Evolutionary conservation across 2,329 filamentous ascomycete species (phyloP), one percentile per base, ranked within the genome.

Genomic region (Calonectria hawksworthii): DNA sequence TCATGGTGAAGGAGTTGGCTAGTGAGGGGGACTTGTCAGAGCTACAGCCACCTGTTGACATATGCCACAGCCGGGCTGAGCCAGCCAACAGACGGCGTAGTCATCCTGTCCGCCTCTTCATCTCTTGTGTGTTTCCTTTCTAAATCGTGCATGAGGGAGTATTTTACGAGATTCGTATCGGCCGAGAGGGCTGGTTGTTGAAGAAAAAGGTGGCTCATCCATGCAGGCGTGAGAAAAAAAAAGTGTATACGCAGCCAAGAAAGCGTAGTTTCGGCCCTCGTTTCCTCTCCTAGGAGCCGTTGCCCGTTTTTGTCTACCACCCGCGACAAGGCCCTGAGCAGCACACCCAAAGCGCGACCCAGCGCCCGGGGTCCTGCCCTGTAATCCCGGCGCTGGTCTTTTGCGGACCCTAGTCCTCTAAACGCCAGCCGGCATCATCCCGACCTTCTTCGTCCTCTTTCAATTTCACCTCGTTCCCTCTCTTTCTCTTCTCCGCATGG

Each of bases 351-450:
- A 56, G 61, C 28, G 41, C 36, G 50, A 51, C 26, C 44, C 54
- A 51, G 65, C 50, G 34, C 5, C 71, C 54, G 71, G 71, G 65
- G 56, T 38, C n/a, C 36, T 50, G 64, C 59, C 71, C 51, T 66
- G 59, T n/a, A 26, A 13, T 26, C 67, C 56, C 38, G 56, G 56
- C 16, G 38, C 56, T 23, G 34, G 32, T 63, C 56, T 38, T 23
- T 26, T 34, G 56, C 56, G 23, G 34, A 63, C 56, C 56, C 54
- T 11, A 8, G 56, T 28, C 56, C 2, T 36, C 38, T 51, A 70
- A 73, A 73, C 59, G 72, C 72, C 72, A 66, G 51, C 66, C 64
- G 59, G 28, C 72, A 61, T 38, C 38, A 71, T 74, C 72, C 68
- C 44, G 63, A 74, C 68, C 68, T 68, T 50, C 36, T 68, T 63